Evolutionary conservation across 768 basidiomycete genomes (phyloP).

Genomic region (Phlebiopsis gigantea): DNA sequence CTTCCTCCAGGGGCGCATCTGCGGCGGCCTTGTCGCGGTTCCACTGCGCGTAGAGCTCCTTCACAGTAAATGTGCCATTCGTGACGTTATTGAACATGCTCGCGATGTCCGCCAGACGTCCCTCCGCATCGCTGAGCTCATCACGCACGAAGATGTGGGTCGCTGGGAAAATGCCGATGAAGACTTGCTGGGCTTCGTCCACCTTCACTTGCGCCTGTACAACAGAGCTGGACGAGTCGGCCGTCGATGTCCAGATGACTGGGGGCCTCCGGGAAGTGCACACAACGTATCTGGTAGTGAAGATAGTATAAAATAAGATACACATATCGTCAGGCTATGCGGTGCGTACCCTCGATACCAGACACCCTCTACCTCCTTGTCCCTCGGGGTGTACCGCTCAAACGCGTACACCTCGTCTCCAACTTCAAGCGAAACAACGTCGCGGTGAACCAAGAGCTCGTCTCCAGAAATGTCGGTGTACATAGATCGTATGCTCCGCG

Average conservation of each 20-base stretch:
- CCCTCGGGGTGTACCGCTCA: slow-evolving; percentile 76
- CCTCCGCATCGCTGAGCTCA: slow-evolving; percentile 83
- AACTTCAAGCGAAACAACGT: slow-evolving; percentile 84
- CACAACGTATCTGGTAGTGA: slow-evolving; percentile 66
- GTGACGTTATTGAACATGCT: slow-evolving; percentile 47
- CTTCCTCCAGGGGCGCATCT: slow-evolving; percentile 59
- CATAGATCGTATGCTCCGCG: slow-evolving; percentile 37
- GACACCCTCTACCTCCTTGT: slow-evolving; percentile 68
- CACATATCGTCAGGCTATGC: neutral
- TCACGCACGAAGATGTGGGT: slow-evolving; percentile 86
- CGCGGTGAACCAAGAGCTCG: slow-evolving; percentile 59
- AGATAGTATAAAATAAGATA: neutral
- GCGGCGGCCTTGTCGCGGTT: slow-evolving; percentile 25
- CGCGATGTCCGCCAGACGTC: slow-evolving; percentile 73
- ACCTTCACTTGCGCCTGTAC: slow-evolving; percentile 48
- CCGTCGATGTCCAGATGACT: slow-evolving; percentile 53
- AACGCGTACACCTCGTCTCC: slow-evolving; percentile 98
- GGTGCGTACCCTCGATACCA: slow-evolving; percentile 92
- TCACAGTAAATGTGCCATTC: slow-evolving; percentile 24
- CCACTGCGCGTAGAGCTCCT: slow-evolving; percentile 17
- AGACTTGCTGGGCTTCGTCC: slow-evolving; percentile 81
- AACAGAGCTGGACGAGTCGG: slow-evolving; percentile 49
- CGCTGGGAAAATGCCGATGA: slow-evolving; percentile 92
- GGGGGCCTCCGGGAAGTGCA: slow-evolving; percentile 73
- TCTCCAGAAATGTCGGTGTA: slow-evolving; percentile 57